phyloP scores from a whole-genome alignment of 148 eudicot species.

The Rhododendron vialii region DNA sequence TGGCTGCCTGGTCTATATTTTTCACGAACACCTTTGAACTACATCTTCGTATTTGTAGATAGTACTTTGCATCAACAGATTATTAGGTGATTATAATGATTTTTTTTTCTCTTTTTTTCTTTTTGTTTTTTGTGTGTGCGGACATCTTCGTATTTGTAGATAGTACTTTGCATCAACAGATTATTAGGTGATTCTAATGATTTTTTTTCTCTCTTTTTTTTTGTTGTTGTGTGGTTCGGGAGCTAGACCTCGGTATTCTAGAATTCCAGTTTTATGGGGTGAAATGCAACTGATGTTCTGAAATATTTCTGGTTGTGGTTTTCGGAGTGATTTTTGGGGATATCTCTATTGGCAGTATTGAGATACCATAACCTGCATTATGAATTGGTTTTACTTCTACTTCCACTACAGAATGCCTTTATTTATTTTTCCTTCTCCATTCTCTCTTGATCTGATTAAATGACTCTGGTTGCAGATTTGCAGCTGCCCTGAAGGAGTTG shows the following conservation, averaged over 20 bases:
- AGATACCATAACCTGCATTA: background rate
- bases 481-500: slow-evolving; percentile 67
- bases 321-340: background rate
- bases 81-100: background rate
- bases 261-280: background rate
- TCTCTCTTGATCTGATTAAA: slow-evolving; percentile 7
- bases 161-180: background rate
- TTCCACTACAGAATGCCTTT: background rate
- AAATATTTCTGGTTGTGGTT: background rate
- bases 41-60: background rate
- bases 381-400: background rate
- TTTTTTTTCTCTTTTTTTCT: background rate
- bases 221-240: background rate
- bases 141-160: background rate
- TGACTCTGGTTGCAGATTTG: slow-evolving; percentile 43
- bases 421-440: background rate
- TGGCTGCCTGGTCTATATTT: background rate
- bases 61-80: background rate
- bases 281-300: background rate
- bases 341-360: background rate
- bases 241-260: background rate
- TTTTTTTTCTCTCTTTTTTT: too few relatives aligned
- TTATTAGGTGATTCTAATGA: background rate
- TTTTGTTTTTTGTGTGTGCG: too few relatives aligned
- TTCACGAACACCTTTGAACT: background rate